phyloP scores from a whole-genome alignment of 306 rosid genomes.

The Ochetophila trinervis region DNA sequence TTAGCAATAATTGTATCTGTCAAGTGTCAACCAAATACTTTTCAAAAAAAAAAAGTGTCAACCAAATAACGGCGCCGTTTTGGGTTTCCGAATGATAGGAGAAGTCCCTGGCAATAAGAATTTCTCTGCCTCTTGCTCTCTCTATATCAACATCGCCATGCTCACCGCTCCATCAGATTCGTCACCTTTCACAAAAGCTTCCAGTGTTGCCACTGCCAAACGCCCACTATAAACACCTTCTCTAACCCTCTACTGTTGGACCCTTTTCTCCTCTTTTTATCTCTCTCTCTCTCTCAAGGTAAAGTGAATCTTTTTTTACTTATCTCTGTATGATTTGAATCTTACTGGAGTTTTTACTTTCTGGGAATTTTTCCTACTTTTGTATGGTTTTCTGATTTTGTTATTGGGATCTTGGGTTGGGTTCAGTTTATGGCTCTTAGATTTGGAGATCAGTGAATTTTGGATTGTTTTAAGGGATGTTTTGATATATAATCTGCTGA shows the following conservation, averaged over 20 bases:
- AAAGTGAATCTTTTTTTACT: background rate
- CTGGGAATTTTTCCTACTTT: background rate
- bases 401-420: conserved; percentile 15
- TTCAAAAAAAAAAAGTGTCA: too few relatives aligned
- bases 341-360: background rate
- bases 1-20: too few relatives aligned
- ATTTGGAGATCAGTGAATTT: background rate
- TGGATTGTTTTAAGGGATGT: background rate
- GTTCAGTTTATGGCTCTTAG: background rate
- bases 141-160: background rate
- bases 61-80: too few relatives aligned
- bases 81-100: background rate
- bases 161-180: conserved; percentile 14
- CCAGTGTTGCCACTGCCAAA: background rate
- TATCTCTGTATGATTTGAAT: background rate
- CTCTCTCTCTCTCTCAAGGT: background rate
- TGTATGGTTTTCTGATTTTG: background rate
- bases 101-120: background rate
- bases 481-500: too few relatives aligned
- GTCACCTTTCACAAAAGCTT: conserved; percentile 22
- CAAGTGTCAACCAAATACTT: too few relatives aligned
- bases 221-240: background rate
- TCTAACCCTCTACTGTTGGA: background rate
- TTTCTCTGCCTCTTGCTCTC: background rate
- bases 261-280: background rate